phyloP scores from a whole-genome alignment of 2,329 filamentous ascomycete genomes.

The Diaporthe ilicicola region DNA sequence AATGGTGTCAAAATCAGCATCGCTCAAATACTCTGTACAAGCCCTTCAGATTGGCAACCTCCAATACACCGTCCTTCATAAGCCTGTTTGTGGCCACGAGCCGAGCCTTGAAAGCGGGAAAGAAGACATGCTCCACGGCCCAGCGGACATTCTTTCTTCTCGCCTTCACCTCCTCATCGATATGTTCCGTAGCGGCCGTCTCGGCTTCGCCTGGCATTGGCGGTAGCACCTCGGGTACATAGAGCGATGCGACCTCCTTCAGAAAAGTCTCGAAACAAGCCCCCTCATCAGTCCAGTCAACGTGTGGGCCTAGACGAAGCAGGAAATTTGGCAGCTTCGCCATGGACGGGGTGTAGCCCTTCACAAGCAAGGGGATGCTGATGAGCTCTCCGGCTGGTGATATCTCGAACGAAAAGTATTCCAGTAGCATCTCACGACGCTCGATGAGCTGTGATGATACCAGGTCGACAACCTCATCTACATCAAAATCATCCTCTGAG shows the following conservation, averaged over 20 bases:
- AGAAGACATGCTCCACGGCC: constrained; percentile 85
- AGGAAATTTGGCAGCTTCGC: constrained; percentile 90
- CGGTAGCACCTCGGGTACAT: constrained; percentile 87
- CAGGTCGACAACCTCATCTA: constrained; percentile 69
- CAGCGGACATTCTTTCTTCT: constrained; percentile 75
- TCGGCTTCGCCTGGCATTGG: constrained; percentile 46
- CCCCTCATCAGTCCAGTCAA: constrained; percentile 87
- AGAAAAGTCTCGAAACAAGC: constrained; percentile 86
- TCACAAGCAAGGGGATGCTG: constrained; percentile 84
- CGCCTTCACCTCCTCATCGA: constrained; percentile 60
- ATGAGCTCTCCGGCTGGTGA: constrained; percentile 79
- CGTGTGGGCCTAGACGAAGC: constrained; percentile 84
- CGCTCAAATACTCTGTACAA: constrained; percentile 95
- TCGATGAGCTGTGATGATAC: constrained; percentile 76
- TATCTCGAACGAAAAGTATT: constrained; percentile 92
- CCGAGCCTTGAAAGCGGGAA: constrained; percentile 85
- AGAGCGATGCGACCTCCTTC: constrained; percentile 87
- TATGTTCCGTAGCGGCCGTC: constrained; percentile 45
- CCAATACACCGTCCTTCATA: constrained; percentile 77
- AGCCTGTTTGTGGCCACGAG: constrained; percentile 83
- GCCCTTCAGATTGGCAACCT: constrained; percentile 91
- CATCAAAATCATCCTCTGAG: constrained; percentile 67
- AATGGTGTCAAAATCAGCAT: constrained; percentile 61
- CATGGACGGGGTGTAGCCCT: constrained; percentile 86
- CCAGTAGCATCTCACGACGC: constrained; percentile 83